Conservation (phyloP, 1,139 yeast species). For the Yamadazyma kanchanaburiensis region DNA sequence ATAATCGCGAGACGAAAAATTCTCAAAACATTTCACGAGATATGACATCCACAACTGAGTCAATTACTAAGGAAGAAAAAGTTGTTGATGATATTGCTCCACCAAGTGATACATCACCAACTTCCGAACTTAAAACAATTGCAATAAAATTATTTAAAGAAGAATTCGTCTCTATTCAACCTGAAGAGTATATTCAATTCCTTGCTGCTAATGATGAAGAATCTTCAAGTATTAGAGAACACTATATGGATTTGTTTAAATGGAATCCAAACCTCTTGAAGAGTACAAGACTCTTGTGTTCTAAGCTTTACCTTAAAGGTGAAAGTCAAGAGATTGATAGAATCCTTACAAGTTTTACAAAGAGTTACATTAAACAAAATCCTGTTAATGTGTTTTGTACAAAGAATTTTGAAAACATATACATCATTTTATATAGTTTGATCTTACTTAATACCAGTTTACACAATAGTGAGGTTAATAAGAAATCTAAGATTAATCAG, state of each 20-base stretch:
- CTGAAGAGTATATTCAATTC: conserved; percentile 47
- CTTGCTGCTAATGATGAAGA: conserved; percentile 44
- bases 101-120: too few species aligned
- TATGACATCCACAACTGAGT: too few species aligned
- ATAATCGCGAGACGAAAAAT: too few species aligned
- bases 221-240: conserved; percentile 34
- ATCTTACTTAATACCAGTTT: conserved; percentile 70
- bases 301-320: conserved; percentile 67
- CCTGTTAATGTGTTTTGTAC: conserved; percentile 49
- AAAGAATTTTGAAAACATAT: conserved; percentile 58
- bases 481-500: conserved; percentile 40
- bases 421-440: conserved; percentile 70
- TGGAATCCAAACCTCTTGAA: conserved; percentile 51
- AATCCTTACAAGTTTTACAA: conserved; percentile 65
- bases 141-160: conserved; percentile 38
- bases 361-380: conserved; percentile 58
- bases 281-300: conserved; percentile 61
- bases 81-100: too few species aligned
- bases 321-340: conserved; percentile 84
- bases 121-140: conserved; percentile 19
- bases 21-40: too few species aligned
- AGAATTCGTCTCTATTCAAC: conserved; percentile 41
- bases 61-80: too few species aligned
- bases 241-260: conserved; percentile 46
- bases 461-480: conserved; percentile 48